Base-by-base conservation (phyloP, 75 land plant genomes). In the Chamaecyparis obtusa region DNA sequence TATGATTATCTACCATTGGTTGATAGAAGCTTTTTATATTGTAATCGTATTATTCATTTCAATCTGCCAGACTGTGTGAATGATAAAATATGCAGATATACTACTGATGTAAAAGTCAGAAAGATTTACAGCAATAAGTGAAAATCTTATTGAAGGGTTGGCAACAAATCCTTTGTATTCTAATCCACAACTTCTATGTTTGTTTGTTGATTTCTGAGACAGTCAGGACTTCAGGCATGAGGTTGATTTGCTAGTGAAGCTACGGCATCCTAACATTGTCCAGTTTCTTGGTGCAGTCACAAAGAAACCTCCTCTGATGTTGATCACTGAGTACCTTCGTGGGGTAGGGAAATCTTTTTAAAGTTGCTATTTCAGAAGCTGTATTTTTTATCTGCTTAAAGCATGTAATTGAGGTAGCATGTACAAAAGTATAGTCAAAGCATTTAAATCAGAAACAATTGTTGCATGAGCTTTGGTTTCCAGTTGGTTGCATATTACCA, bases 261-360 rank as follows among this genome's bases (percentile, higher is more conserved):
- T 97, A 86, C 91, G 99, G 8, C 99, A 97, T 88, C 99, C 99
- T 64, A 97, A 97, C 77, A 92, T 96, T 88, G 99, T 97, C 37
- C 98, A 97, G 87, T 96, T 97, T 85, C 95, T 97, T 87, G 99
- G 99, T 88, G 99, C 99, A 64, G 99, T 96, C 83, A 97, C 99
- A 33, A 91, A 92, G 44, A 89, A 83, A 87, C 92, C 91, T 84
- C 99, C 99, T 6, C 80, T 97, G 57, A 95, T 96, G 98, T 87
- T 97, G 80, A 92, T 97, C 64, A 97, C 96, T 2, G 99, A 97
- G 86, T 96, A 93, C 87, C 89, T 97, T 49, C 82, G 96, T 72
- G 94, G 93, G 92, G 98, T 96, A 87, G 16, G 90, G 14, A 69
- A 55, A 21, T 77, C 51, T 85, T 35, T 30, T 85, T 55, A 55